A percentile compares a stretch with the other conserved stretches of the same genome.
Evolutionary conservation across 169 alveolate genomes (phyloP).

Genomic region (Plasmodium yoelii): DNA sequence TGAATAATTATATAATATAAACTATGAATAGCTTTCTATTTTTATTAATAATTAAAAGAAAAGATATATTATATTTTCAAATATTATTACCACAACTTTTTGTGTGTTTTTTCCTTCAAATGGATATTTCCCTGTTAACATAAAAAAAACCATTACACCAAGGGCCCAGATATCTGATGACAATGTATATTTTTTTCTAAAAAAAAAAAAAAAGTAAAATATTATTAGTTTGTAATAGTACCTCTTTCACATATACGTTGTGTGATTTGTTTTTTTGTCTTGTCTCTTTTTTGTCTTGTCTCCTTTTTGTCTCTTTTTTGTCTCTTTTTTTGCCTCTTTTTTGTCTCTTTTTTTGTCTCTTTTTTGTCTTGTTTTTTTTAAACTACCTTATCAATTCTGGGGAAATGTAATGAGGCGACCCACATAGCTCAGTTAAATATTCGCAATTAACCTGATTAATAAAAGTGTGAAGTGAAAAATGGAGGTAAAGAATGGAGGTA

Average conservation of each 20-base stretch:
- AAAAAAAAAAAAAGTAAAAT: not conserved
- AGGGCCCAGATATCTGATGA: conserved; percentile 86
- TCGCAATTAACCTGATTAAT: conserved; percentile 60
- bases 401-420: conserved; percentile 84
- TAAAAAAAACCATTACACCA: conserved; percentile 82
- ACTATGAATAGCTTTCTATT: not conserved
- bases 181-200: conserved; percentile 77
- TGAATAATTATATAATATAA: not conserved
- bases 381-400: conserved; percentile 82
- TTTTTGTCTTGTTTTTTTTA: not conserved
- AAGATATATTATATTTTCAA: not conserved
- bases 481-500: too few species aligned
- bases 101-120: conserved; percentile 83
- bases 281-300: too few species aligned
- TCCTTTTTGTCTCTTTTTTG: too few species aligned
- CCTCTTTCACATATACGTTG: not conserved
- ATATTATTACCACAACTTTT: conserved; percentile 76
- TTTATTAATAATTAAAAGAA: not conserved
- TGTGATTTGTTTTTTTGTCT: not conserved
- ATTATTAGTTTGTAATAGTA: not conserved
- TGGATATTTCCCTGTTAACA: conserved; percentile 84
- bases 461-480: conserved; percentile 15
- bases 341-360: too few species aligned
- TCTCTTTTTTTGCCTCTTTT: not conserved
- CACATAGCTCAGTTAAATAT: conserved; percentile 82